These are phyloP conservation scores for Cercospora sojina DNA, from an alignment of 2,329 filamentous ascomycete species.

Conservation along the genomic window DNA sequence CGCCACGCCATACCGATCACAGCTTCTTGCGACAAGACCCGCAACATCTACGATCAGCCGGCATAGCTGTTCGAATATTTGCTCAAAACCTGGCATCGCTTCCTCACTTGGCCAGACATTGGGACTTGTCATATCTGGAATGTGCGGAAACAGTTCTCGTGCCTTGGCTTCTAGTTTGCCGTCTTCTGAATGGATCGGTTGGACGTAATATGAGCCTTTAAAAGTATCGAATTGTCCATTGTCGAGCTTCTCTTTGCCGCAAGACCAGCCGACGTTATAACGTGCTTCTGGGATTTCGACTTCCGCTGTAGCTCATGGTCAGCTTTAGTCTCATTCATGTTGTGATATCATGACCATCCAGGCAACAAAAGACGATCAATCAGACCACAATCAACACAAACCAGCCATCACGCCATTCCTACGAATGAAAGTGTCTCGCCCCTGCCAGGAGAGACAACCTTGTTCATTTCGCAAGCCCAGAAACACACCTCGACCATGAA, in stretches of 20 bases:
- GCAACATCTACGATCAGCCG: conserved; percentile 84
- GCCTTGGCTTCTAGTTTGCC: conserved; percentile 58
- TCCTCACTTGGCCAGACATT: conserved; percentile 80
- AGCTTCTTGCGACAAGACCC: conserved; percentile 82
- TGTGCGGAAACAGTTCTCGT: conserved; percentile 58
- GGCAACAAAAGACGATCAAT: too few species aligned
- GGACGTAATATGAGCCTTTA: conserved; percentile 82
- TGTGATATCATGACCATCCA: too few species aligned
- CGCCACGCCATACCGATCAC: conserved; percentile 77
- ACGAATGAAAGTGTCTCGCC: too few species aligned
- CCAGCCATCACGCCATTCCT: too few species aligned
- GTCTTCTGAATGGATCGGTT: conserved; percentile 58
- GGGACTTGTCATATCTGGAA: conserved; percentile 84
- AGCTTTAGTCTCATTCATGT: neutral
- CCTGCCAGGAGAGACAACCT: too few species aligned
- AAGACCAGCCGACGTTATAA: conserved; percentile 71
- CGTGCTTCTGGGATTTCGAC: conserved; percentile 55
- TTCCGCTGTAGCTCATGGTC: conserved; percentile 36
- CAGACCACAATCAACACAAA: too few species aligned
- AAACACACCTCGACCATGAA: too few species aligned
- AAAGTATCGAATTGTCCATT: conserved; percentile 75
- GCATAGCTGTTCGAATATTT: conserved; percentile 73
- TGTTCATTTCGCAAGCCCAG: too few species aligned
- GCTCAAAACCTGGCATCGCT: conserved; percentile 72
- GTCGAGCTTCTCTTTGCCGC: conserved; percentile 77